A percentile compares a stretch with the other conserved stretches of the same genome.
Evolutionary conservation across 371 early-diverging fungal species (phyloP).

Genomic region (Choanephora cucurbitarum): DNA sequence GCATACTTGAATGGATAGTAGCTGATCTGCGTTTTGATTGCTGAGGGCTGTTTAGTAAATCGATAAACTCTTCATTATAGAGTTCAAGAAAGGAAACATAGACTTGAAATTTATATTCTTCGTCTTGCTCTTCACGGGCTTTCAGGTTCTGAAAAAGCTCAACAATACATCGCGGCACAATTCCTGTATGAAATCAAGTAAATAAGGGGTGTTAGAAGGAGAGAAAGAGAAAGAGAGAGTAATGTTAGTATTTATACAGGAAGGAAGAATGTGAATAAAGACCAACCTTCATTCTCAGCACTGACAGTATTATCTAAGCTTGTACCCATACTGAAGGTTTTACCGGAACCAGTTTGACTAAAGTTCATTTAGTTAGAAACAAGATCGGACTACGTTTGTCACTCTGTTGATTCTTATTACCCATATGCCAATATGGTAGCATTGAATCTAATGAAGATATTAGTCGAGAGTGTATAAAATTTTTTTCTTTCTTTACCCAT

Average conservation of each 20-base stretch:
- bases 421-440: slow-evolving; percentile 95
- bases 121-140: slow-evolving; percentile 34
- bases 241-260: not conserved
- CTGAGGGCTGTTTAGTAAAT: slow-evolving; percentile 63
- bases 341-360: slow-evolving; percentile 91
- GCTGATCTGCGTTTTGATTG: slow-evolving; percentile 18
- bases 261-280: not conserved
- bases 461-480: slow-evolving; percentile 2
- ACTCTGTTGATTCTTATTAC: slow-evolving; percentile 48
- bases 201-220: not conserved
- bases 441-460: slow-evolving; percentile 61
- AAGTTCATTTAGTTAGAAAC: too few relatives aligned
- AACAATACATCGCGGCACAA: slow-evolving; percentile 86
- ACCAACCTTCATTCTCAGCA: slow-evolving; percentile 39
- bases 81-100: slow-evolving; percentile 83
- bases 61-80: slow-evolving; percentile 95
- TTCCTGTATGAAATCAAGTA: slow-evolving; percentile 51
- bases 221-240: slow-evolving; percentile 4
- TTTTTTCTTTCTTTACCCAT: slow-evolving; percentile 67
- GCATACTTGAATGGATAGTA: not conserved
- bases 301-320: slow-evolving; percentile 50
- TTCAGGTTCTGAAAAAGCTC: slow-evolving; percentile 58
- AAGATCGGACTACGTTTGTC: slow-evolving; percentile 25
- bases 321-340: slow-evolving; percentile 98
- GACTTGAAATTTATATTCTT: slow-evolving; percentile 49